Evolutionary conservation across 2,329 filamentous ascomycete species (phyloP), one percentile per base, ranked within the genome.

Genomic region (Calonectria pteridis): DNA sequence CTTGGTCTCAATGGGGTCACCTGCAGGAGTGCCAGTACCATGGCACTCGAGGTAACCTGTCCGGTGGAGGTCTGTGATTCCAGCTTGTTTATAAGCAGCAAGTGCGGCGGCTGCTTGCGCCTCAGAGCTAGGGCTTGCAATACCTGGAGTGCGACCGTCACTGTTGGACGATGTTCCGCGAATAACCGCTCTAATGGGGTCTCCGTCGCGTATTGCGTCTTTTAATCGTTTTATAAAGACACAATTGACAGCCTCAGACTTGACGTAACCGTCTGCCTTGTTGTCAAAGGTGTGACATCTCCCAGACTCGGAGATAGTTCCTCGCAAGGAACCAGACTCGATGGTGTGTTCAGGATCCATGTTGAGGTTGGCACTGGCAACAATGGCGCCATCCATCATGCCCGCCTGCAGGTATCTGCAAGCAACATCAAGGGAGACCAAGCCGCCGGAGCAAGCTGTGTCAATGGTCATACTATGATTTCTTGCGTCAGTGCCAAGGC

Each of bases 381-480:
- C 85, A 66, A 88, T 82, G 10, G 81, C 67, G 4, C 58, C 72
- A 5, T 77, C 72, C 11, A 71, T 55, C 26, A 75, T 26, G 4
- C 71, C 51, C 13, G 73, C 66, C 26, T 73, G 71, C 13, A 78
- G 59, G 26, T 77, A 74, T 23, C 66, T 71, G 43, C 70, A 76
- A 14, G 87, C 88, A 18, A 86, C 80, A 74, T 90, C 85, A 0
- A 90, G 80, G 0, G 85, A 85, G 4, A 87, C 84, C 26, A 90
- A 79, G 35, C 84, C 85, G 20, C 85, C 84, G 4, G 87, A 89
- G 78, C 89, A 91, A 16, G 87, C 89, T 0, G 89, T 90, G 64
- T 90, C 88, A n/a, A 90, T 81, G 0, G 86, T 88, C 74, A 89
- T 82, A 72, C 55, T 62, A 28, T 40, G 16, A 37, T 35, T 23